A percentile compares a stretch with the other conserved stretches of the same genome.
Evolutionary conservation across 2,329 filamentous ascomycete genomes (phyloP).

Genomic region (Trichocomaceae sp.): DNA sequence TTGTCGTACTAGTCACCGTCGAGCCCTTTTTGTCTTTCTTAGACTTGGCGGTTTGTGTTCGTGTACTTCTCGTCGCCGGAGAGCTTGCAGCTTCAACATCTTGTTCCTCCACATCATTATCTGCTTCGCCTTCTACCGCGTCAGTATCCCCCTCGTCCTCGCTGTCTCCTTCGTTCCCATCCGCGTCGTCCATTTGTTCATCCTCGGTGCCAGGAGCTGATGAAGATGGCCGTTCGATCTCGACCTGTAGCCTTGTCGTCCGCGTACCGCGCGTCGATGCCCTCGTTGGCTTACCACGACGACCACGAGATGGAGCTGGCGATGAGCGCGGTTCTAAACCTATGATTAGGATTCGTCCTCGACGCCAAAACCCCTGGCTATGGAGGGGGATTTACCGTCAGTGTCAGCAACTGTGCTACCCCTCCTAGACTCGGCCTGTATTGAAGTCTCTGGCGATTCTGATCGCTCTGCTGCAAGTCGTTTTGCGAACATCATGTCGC

Average conservation of each 20-base stretch:
- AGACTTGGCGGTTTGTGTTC: constrained; percentile 30
- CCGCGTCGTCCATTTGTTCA: constrained; percentile 34
- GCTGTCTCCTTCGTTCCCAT: constrained; percentile 30
- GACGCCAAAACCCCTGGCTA: not conserved
- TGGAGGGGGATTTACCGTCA: constrained; percentile 33
- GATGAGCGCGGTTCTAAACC: constrained; percentile 37
- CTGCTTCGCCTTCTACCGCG: constrained; percentile 19
- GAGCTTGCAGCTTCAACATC: constrained; percentile 33
- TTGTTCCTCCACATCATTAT: constrained; percentile 34
- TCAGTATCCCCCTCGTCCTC: constrained; percentile 33
- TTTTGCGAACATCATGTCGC: constrained; percentile 44
- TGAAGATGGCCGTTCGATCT: constrained; percentile 28
- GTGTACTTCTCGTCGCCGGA: constrained; percentile 28
- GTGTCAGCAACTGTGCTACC: constrained; percentile 43
- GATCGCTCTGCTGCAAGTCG: constrained; percentile 39
- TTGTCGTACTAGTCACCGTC: constrained; percentile 1
- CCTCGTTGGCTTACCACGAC: constrained; percentile 30
- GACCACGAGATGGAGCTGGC: constrained; percentile 36
- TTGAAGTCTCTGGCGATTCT: constrained; percentile 35
- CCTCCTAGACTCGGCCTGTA: constrained; percentile 31
- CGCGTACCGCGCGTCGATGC: constrained; percentile 30
- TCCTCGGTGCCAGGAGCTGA: constrained; percentile 31
- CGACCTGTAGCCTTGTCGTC: constrained; percentile 34
- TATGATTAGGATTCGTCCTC: constrained; percentile 1
- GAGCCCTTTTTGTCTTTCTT: constrained; percentile 24